Evolutionary conservation across 1,284 basidiomycete genomes (phyloP).

Genomic region (Cutaneotrichosporon sp.): DNA sequence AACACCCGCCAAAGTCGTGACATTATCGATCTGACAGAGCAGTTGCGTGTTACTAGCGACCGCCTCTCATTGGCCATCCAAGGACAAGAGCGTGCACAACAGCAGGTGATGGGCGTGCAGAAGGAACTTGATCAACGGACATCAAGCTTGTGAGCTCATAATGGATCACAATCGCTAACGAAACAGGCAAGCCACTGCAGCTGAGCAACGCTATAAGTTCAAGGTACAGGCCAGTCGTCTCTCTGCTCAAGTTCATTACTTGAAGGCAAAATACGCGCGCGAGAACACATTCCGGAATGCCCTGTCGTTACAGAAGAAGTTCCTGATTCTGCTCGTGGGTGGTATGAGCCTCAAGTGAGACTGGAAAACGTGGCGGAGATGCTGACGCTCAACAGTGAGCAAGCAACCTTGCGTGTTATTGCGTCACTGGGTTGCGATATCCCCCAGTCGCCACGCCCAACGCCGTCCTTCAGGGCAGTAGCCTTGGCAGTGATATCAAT

Average conservation of each 20-base stretch:
- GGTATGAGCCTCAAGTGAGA: constrained; percentile 67
- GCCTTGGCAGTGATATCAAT: constrained; percentile 62
- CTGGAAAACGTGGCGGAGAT: background rate
- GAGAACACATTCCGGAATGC: constrained; percentile 76
- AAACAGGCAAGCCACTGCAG: background rate
- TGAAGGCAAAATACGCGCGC: constrained; percentile 84
- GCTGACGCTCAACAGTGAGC: constrained; percentile 55
- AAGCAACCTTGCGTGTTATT: constrained; percentile 69
- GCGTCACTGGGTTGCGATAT: constrained; percentile 67
- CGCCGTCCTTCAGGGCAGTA: constrained; percentile 57
- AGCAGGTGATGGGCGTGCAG: constrained; percentile 8
- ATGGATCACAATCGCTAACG: background rate
- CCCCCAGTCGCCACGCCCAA: constrained; percentile 43
- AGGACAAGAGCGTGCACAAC: constrained; percentile 19
- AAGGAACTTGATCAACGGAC: constrained; percentile 14
- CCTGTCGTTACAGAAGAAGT: constrained; percentile 80
- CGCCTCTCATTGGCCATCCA: constrained; percentile 10
- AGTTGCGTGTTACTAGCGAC: constrained; percentile 4
- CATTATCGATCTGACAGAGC: background rate
- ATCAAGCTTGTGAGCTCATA: constrained; percentile 20
- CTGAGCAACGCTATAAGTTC: constrained; percentile 29
- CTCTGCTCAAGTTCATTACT: constrained; percentile 66
- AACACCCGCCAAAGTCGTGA: background rate
- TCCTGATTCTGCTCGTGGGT: constrained; percentile 51
- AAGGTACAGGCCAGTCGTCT: constrained; percentile 35